Evolutionary conservation across 176 grass and related monocot species (phyloP).

Genomic region (Oryza australiensis): DNA sequence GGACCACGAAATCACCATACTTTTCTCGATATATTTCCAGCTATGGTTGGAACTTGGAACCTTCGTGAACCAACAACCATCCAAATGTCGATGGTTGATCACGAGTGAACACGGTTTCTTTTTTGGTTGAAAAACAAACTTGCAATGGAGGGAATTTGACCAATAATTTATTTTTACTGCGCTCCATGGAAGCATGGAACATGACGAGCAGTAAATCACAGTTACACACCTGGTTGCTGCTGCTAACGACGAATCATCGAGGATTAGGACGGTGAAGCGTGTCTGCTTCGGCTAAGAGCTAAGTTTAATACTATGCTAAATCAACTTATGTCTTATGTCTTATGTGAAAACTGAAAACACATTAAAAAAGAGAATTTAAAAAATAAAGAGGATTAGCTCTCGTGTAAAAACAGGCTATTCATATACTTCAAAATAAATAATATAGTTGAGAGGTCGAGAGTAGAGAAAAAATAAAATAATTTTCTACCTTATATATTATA

Average conservation of each 20-base stretch:
- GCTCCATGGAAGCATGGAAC: background rate
- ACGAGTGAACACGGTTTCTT: background rate
- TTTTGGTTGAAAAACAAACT: background rate
- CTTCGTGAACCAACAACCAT: background rate
- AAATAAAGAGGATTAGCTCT: no score
- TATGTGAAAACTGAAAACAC: no score
- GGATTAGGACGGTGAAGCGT: background rate
- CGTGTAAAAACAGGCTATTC: no score
- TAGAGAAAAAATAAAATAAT: no score
- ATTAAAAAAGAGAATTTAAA: no score
- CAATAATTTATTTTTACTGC: background rate
- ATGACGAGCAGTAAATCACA: background rate
- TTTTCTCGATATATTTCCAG: background rate
- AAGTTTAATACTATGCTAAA: no score
- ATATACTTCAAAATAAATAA: no score
- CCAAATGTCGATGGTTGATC: background rate
- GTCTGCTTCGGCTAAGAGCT: background rate
- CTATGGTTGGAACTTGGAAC: background rate
- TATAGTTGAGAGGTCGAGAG: no score
- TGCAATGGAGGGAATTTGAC: background rate
- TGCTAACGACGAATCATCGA: no score
- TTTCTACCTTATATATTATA: no score
- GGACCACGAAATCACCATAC: background rate
- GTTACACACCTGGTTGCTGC: background rate
- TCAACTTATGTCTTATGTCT: no score